Evolutionary conservation across 2,329 filamentous ascomycete species (phyloP), one percentile per base, ranked within the genome.

Genomic region (Fusarium buharicum): DNA sequence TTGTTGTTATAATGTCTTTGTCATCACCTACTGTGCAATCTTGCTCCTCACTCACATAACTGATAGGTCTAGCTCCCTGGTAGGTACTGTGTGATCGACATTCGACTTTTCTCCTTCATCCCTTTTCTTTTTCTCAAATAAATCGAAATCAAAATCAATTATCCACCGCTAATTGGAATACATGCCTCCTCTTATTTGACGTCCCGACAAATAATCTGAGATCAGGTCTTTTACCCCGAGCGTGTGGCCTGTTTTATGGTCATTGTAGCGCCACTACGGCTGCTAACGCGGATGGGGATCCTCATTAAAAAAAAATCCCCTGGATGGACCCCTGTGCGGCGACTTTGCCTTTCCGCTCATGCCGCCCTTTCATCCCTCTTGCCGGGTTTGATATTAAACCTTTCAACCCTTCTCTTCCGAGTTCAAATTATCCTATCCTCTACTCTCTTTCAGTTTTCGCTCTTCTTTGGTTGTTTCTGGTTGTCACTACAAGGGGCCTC

Each of bases 231-330:
- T 43, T 36, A 55, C 37, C 51, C 54, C 51, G 53, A 43, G 47
- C 18, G 45, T 62, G 59, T 71, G 69, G 69, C 65, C 59, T 71
- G 69, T 70, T 71, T 55, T 59, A 40, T 50, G 55, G 59, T 60
- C 65, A 71, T 69, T 70, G 50, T 71, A 70, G 57, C 69, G 68
- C 69, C 69, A 71, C 69, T 44, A 33, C 59, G 34, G 44, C 57
- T 56, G 45, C 55, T 67, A 66, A 68, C 63, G 67, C 62, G 48
- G 56, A 71, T 59, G 66, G 58, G 67, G 70, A 71, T 71, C 68
- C 68, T 70, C 70, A 70, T 71, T 71, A 67, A 66, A 69, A 71
- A 63, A 71, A 68, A 53, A 62, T 55, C 49, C 55, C 56, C 61
- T 51, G 54, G 55, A 70, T 51, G 48, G 58, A 70, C 63, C 68